These are phyloP conservation scores for Capsicum baccatum DNA, from an alignment of 257 asterid species.

Conservation along the genomic window DNA sequence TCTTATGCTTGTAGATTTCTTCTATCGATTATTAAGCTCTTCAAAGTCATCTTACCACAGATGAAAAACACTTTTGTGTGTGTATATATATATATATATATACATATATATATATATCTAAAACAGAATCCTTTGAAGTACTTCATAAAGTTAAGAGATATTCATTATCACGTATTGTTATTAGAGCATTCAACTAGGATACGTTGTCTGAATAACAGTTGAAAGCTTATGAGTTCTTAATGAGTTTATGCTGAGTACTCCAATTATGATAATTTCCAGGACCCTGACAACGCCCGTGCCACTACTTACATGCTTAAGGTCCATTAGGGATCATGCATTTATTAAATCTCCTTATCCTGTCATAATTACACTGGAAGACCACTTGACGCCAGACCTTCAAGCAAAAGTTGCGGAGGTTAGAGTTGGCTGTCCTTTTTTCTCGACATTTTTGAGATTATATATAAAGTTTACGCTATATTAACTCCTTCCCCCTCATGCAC, in stretches of 20 bases:
- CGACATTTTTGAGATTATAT: constrained; percentile 1
- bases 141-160: not conserved
- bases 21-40: not conserved
- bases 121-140: not conserved
- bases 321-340: constrained; percentile 81
- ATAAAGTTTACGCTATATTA: not conserved
- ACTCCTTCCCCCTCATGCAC: not conserved
- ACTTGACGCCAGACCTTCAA: constrained; percentile 87
- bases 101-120: too few species aligned
- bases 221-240: constrained; percentile 1
- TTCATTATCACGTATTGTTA: not conserved
- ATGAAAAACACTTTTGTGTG: not conserved
- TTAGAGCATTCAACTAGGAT: not conserved
- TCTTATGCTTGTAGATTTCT: not conserved
- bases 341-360: constrained; percentile 86
- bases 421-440: constrained; percentile 14
- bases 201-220: not conserved
- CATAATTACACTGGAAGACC: constrained; percentile 88
- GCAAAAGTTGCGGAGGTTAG: constrained; percentile 93
- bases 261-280: constrained; percentile 53
- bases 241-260: constrained; percentile 17
- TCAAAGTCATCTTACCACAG: constrained; percentile 13
- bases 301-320: constrained; percentile 68
- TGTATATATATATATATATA: too few species aligned
- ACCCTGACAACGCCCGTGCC: constrained; percentile 86